These are phyloP conservation scores for Lepidium campestre DNA, from an alignment of 441 rosid genomes.

Conservation along the genomic window DNA sequence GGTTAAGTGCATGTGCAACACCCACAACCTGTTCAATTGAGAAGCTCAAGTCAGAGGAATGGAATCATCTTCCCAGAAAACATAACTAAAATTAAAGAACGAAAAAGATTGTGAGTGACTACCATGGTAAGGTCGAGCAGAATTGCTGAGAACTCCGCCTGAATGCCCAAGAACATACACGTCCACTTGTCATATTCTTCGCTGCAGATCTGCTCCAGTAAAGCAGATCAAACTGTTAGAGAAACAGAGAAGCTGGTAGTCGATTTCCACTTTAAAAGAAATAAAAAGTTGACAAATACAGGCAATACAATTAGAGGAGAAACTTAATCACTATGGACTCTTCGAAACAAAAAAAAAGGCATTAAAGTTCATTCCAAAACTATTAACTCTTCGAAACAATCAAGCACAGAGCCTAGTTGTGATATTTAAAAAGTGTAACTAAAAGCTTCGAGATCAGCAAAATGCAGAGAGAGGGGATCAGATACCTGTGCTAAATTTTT, in stretches of 20 bases:
- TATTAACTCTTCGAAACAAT: not conserved
- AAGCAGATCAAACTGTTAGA: not conserved
- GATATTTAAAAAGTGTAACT: not conserved
- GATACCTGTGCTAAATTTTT: conserved; percentile 87
- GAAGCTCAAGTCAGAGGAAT: conserved; percentile 23
- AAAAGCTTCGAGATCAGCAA: not conserved
- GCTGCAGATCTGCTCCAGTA: conserved; percentile 57
- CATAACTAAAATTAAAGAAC: not conserved
- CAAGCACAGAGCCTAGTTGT: not conserved
- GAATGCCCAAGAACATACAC: conserved; percentile 78
- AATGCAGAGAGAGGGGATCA: not conserved
- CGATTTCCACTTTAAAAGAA: not conserved
- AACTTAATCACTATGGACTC: no score
- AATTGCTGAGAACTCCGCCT: conserved; percentile 69
- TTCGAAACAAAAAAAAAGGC: no score
- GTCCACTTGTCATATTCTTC: conserved; percentile 82
- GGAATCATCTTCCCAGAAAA: not conserved
- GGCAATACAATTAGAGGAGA: not conserved
- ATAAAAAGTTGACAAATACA: not conserved
- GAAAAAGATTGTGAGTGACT: conserved; percentile 14
- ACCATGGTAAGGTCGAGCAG: conserved; percentile 85
- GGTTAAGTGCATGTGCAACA: conserved; percentile 85
- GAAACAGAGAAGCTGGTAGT: not conserved
- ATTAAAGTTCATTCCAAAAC: no score
- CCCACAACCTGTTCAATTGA: conserved; percentile 69